Conservation (phyloP, 139 green algal species). For the Closterium sp. region DNA sequence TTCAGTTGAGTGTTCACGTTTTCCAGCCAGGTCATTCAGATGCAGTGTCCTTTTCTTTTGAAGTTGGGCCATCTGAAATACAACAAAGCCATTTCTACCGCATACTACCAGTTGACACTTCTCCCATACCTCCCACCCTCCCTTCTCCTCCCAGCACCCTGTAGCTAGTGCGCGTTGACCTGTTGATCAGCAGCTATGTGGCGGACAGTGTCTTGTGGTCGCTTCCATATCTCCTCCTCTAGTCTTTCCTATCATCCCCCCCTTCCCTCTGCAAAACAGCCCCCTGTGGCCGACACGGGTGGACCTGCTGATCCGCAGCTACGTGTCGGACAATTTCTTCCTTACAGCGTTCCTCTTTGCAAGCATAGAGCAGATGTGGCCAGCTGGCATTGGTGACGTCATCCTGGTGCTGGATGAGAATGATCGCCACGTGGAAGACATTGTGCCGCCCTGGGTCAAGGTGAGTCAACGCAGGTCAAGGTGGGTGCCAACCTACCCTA, state of each 20-base stretch:
- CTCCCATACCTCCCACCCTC: too few relatives aligned
- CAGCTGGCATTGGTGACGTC: background rate
- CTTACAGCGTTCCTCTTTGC: background rate
- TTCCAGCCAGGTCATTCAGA: too few relatives aligned
- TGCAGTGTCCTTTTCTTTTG: too few relatives aligned
- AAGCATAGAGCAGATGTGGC: background rate
- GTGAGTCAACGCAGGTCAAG: too few relatives aligned
- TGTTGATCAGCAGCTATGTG: background rate
- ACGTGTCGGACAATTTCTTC: background rate
- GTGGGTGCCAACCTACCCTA: too few relatives aligned
- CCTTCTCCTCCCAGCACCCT: background rate
- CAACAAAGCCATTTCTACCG: too few relatives aligned
- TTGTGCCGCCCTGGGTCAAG: background rate
- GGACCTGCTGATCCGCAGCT: background rate
- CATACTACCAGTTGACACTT: too few relatives aligned
- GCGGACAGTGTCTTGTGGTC: background rate
- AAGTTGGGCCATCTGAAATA: too few relatives aligned
- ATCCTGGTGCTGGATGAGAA: constrained; percentile 5
- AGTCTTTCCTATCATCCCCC: background rate
- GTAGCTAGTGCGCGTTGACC: background rate
- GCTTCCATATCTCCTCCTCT: background rate
- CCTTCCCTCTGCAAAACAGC: background rate
- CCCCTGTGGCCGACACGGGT: background rate
- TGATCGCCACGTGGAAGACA: background rate
- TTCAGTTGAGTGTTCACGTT: too few relatives aligned